Evolutionary conservation across 352 stramenopile genomes (phyloP), one percentile per base, ranked within the genome.

Genomic region (Pythium aquatile): DNA sequence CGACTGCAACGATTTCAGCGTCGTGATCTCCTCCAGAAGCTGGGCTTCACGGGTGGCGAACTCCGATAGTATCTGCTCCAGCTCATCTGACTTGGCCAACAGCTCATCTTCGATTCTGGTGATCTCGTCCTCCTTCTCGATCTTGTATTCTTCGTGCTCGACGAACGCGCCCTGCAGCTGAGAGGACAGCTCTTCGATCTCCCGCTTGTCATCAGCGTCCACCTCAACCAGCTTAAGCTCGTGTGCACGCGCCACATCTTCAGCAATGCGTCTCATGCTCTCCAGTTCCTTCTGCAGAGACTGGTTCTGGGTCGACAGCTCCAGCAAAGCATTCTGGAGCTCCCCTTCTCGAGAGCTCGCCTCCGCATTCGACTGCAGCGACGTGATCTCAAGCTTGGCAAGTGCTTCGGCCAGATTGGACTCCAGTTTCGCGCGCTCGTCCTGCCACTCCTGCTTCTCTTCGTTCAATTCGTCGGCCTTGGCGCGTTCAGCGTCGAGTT

Each of bases 101-200:
- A 79, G 53, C 35, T 73, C 63, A 1, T 72, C 54, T 52, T 79
- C 66, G 9, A 80, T 65, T 44, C 68, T 66, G 6, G 58, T n/a
- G n/a, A 70, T 65, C 14, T 74, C 70, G 11, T 72, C 63, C 10
- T 54, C 40, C n/a, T 74, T 76, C 11, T 73, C 48, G 14, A 71
- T 26, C 51, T 78, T 78, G 14, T 67, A 30, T 40, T 73, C 64
- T 16, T 80, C 70, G 5, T 72, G 60, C 37, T 76, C 68, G 1
- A 67, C 55, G 29, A 73, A 75, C 0, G 75, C 65, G 9, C 67
- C 57, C 48, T 77, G 68, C 3, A 83, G 63, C 29, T 79, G 70
- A 17, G 42, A 52, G 11, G 63, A 58, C 2, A 75, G 59, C 39
- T 77, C 68, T 3, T 72, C 65, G 29, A 65, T 67, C 29, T 60